These are phyloP conservation scores for Russula vinacea DNA, from an alignment of 768 basidiomycete genomes.

Conservation along the genomic window DNA sequence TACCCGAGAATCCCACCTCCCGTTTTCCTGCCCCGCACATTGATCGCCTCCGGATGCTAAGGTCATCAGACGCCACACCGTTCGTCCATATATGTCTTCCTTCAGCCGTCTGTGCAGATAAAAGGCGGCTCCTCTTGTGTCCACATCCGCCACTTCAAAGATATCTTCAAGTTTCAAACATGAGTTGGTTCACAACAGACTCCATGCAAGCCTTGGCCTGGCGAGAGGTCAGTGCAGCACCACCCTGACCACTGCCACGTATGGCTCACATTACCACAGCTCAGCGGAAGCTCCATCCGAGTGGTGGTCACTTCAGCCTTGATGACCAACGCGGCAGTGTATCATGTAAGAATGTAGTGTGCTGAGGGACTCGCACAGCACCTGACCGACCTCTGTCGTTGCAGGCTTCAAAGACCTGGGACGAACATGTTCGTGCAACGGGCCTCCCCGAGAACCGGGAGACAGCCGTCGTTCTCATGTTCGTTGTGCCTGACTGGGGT, in stretches of 20 bases:
- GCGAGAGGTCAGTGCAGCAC: conserved; percentile 9
- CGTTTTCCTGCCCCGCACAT: conserved; percentile 8
- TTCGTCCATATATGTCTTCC: background rate
- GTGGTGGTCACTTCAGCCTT: conserved; percentile 21
- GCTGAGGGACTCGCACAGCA: background rate
- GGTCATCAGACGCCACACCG: conserved; percentile 23
- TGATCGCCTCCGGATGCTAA: conserved; percentile 21
- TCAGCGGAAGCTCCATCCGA: conserved; percentile 17
- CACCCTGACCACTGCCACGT: background rate
- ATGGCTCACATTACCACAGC: conserved; percentile 17
- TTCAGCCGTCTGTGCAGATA: conserved; percentile 6
- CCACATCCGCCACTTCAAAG: conserved; percentile 5
- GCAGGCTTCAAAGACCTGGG: conserved; percentile 26
- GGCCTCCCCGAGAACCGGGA: conserved; percentile 26
- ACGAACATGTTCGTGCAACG: conserved; percentile 21
- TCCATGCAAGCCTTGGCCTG: conserved; percentile 22
- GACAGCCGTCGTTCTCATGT: conserved; percentile 25
- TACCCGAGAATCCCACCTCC: conserved; percentile 3
- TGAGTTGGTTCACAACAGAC: conserved; percentile 26
- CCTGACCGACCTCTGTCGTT: background rate
- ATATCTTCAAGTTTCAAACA: conserved; percentile 1
- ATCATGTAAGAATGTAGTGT: conserved; percentile 17
- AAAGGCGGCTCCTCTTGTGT: conserved; percentile 15
- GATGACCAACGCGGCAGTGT: conserved; percentile 26
- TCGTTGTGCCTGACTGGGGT: background rate